These are phyloP conservation scores for Blastocladiella britannica DNA, from an alignment of 192 early-diverging fungal genomes.

Conservation along the genomic window DNA sequence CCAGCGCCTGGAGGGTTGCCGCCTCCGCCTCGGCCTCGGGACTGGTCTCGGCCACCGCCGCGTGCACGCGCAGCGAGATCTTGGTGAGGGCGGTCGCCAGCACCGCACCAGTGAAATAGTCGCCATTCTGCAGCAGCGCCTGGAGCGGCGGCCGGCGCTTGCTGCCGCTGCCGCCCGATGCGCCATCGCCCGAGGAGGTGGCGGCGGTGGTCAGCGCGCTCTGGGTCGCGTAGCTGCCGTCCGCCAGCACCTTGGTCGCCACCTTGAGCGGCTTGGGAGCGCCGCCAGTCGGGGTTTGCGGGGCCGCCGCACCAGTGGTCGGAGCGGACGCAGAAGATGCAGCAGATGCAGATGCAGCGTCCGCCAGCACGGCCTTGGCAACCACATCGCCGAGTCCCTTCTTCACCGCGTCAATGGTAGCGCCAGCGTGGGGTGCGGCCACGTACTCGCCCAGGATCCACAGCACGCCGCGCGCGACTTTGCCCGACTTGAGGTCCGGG, in stretches of 20 bases:
- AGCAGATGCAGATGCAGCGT: conserved; percentile 2
- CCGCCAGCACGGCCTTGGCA: conserved; percentile 5
- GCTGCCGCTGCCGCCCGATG: conserved; percentile 30
- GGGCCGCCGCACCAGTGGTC: neutral
- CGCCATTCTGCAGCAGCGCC: conserved; percentile 71
- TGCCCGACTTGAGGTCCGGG: conserved; percentile 66
- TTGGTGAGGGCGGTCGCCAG: conserved; percentile 78
- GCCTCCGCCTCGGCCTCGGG: conserved; percentile 12
- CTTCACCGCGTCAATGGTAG: neutral
- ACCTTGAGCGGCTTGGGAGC: neutral
- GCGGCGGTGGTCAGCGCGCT: conserved; percentile 50
- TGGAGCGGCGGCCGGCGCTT: conserved; percentile 25
- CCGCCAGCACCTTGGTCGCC: conserved; percentile 42
- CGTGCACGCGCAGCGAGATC: conserved; percentile 54
- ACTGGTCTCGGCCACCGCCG: conserved; percentile 4
- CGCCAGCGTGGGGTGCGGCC: neutral
- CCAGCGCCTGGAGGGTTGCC: conserved; percentile 49
- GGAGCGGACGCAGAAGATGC: too few relatives aligned
- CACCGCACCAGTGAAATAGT: conserved; percentile 80
- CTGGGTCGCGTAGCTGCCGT: conserved; percentile 96
- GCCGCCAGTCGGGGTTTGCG: neutral
- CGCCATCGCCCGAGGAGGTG: conserved; percentile 16
- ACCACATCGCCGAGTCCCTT: neutral
- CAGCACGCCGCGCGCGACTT: conserved; percentile 85
- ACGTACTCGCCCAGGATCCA: conserved; percentile 99